phyloP scores from a whole-genome alignment of 2,329 filamentous ascomycete species.

The Elsinoe fawcettii region DNA sequence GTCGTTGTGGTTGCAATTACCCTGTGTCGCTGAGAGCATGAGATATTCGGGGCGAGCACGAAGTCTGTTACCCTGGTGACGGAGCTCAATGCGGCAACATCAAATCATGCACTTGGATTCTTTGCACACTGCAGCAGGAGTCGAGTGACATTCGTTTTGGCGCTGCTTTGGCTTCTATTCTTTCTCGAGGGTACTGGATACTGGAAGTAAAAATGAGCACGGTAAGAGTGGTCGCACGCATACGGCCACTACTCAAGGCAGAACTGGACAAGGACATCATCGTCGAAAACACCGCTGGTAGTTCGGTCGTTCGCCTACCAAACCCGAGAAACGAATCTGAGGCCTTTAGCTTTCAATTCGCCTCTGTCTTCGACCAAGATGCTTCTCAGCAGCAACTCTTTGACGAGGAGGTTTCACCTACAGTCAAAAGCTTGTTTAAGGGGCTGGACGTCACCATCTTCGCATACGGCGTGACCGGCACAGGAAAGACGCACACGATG shows the following conservation, averaged over 20 bases:
- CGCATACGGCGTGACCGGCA: conserved; percentile 87
- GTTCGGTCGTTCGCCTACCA: conserved; percentile 70
- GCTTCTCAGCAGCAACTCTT: conserved; percentile 83
- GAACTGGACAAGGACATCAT: conserved; percentile 86
- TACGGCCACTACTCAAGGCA: conserved; percentile 77
- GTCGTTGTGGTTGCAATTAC: neutral
- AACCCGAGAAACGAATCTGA: conserved; percentile 89
- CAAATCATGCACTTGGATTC: neutral
- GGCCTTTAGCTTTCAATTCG: conserved; percentile 91
- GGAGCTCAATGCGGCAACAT: neutral
- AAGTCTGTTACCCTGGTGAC: neutral
- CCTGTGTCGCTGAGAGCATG: neutral
- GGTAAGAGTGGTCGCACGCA: conserved; percentile 84
- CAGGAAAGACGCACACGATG: conserved; percentile 95
- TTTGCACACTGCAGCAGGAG: neutral
- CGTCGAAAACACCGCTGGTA: conserved; percentile 58
- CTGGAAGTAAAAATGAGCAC: conserved; percentile 33
- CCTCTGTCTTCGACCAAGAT: conserved; percentile 75
- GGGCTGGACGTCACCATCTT: conserved; percentile 85
- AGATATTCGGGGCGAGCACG: neutral
- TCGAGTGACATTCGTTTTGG: neutral
- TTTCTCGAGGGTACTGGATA: neutral
- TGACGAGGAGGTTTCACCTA: conserved; percentile 80
- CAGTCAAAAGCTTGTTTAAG: conserved; percentile 84
- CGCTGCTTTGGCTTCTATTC: neutral